Base-by-base conservation (phyloP, 768 basidiomycete genomes). In the Boletus tylopilopsis region DNA sequence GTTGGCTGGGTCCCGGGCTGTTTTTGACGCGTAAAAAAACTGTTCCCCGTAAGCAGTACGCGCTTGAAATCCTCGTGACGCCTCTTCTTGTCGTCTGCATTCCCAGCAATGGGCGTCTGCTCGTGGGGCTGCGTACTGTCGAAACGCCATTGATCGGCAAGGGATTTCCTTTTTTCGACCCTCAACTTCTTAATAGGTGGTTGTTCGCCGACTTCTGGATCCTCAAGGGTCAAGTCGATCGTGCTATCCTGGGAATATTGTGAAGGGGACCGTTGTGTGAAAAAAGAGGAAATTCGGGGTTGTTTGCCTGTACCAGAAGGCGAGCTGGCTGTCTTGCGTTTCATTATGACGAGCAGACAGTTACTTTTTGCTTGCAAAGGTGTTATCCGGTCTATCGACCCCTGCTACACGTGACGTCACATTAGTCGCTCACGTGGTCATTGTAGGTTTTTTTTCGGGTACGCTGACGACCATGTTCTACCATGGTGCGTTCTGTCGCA, bases 221-320 rank as follows among this genome's bases (percentile, higher is more conserved):
- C 73, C 41, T 75, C 76, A 23, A 60, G 45, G 11, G 84, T 82
- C 54, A 85, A 66, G 69, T 85, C 84, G 47, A 85, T 78, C 16
- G 72, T 71, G 54, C 60, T 47, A 47, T 42, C 34, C 7, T 63
- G 29, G 6, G 54, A 40, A 18, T n/a, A 38, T 43, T 74, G 41
- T 13, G 19, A 36, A 22, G 56, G 46, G 40, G 57, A 25, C 25
- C 60, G 51, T 19, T 57, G 54, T 24, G 58, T 40, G 56, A 78
- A 78, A 60, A 72, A 78, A 0, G 66, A 61, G 2, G 77, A 78
- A 13, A 78, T 73, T 3, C 62, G 66, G 0, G 69, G 54, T 43
- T 77, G 76, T 18, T 58, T 51, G 18, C 44, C 48, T 43, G 56
- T 18, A 16, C 24, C 49, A 35, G 49, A 32, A n/a, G 16, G 27